phyloP scores from a whole-genome alignment of 805 yeast species.

The Yamadazyma philogaea region DNA sequence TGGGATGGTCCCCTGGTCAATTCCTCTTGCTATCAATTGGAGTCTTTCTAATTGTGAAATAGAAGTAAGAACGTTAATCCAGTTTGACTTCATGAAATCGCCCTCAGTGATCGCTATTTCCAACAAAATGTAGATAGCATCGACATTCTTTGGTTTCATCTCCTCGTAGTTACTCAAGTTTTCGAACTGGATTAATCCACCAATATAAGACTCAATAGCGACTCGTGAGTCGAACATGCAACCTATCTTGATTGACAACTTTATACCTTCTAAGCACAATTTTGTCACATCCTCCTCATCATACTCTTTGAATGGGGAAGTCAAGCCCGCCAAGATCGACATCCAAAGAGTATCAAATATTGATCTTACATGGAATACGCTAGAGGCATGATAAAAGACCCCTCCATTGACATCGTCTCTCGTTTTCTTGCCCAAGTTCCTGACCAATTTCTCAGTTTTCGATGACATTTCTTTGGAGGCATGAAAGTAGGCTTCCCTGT shows the following conservation, averaged over 20 bases:
- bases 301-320: constrained; percentile 89
- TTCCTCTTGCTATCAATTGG: constrained; percentile 83
- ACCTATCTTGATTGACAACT: constrained; percentile 76
- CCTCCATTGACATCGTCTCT: constrained; percentile 38
- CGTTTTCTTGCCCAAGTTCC: constrained; percentile 52
- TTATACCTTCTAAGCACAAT: constrained; percentile 80
- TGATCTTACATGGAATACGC: constrained; percentile 85
- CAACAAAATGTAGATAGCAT: constrained; percentile 70
- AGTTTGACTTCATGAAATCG: constrained; percentile 61
- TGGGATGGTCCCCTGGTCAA: constrained; percentile 79
- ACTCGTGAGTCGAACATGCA: constrained; percentile 79
- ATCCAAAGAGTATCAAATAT: constrained; percentile 95
- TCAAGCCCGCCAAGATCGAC: constrained; percentile 91
- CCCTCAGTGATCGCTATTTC: constrained; percentile 81
- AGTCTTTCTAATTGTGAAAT: constrained; percentile 90
- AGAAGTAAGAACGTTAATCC: constrained; percentile 80
- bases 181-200: constrained; percentile 85
- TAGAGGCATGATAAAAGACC: constrained; percentile 77
- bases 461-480: constrained; percentile 90
- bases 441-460: constrained; percentile 82
- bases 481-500: constrained; percentile 82
- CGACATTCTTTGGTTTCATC: constrained; percentile 73
- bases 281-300: constrained; percentile 70
- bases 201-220: constrained; percentile 84
- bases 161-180: constrained; percentile 76